Evolutionary conservation across 2,329 filamentous ascomycete genomes (phyloP), one percentile per base, ranked within the genome.

Genomic region (Fusarium sp.): DNA sequence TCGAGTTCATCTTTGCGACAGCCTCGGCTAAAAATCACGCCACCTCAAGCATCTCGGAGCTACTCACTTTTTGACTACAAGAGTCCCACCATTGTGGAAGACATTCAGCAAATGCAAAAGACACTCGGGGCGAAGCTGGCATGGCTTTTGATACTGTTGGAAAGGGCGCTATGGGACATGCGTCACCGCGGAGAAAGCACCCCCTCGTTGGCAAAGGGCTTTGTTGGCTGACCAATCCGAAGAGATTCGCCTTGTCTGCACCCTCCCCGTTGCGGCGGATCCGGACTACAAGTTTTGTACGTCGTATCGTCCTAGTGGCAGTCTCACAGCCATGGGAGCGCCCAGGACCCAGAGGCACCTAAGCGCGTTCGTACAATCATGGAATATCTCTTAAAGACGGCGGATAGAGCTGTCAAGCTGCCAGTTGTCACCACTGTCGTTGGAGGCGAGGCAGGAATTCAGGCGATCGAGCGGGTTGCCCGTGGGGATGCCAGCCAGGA

Each of bases 21-120:
- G 71, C 70, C 0, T 73, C 71, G 4, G 34, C 58, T 0, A 50
- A 71, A 6, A 73, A 73, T 0, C 71, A 73, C 9, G 27, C 50
- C 0, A 16, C 5, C 10, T 73, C 13, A 45, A 37, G 27, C 13
- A 23, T 1, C 37, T 73, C 4, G 71, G 71, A 0, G 70, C 67
- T 0, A 59, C 54, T 1, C 32, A 61, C 0, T 37, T 1, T 67
- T 73, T n/a, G 27, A 73, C 37, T 73, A 73, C 2, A 27, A 43
- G 8, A 63, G 52, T 0, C 0, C 61, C 0, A 43, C 34, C 0
- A 54, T 71, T 0, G 58, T 67, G 1, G 16, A 45, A 1, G 67
- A 73, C 4, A 71, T 73, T 11, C 61, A 34, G 3, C 1, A 5
- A 2, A 13, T 14, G 43, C 43, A 48, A 48, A 48, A 48, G 23